Base-by-base conservation (phyloP, 1,139 yeast genomes). In the Kurtzmaniella quercitrusa region DNA sequence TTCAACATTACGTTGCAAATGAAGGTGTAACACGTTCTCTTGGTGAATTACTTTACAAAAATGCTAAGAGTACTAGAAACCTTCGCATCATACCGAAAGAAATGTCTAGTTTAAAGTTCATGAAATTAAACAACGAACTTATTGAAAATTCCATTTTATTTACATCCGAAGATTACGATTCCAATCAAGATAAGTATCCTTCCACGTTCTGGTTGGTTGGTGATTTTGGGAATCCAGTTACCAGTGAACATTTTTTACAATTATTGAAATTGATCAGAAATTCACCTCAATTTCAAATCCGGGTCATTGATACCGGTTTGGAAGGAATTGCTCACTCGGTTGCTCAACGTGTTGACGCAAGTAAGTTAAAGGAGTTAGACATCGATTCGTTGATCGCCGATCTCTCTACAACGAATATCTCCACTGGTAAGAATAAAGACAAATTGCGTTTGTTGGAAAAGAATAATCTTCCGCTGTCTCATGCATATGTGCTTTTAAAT, bases 171-270 rank as follows among this genome's bases (percentile, higher is more conserved):
- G 22, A 46, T 12, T 52, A 47, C 35, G 44, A 48, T 23, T 42
- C 49, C 41, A 38, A 53, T 17, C 46, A 45, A 19, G 45, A 33
- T 45, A 47, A 16, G 40, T 5, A 59, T 5, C 47, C 63, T 1
- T 56, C 61, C 0, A 68, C 82, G 0, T 49, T 80, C 14, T 80
- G 86, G 73, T 49, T 84, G 11, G 60, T 80, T 42, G 89, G 88
- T 12, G 78, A 81, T 52, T 69, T 81, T 42, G 61, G 66, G 14
- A 54, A 68, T 2, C 39, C 48, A 1, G 46, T 51, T 2, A 59
- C 74, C 14, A 43, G 71, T 15, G 50, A 60, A 2, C 88, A 82
- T 53, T 56, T 81, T 11, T 45, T 60, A 9, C 66, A 65, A 26
- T 35, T 66, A 3, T 51, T 71, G 36, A 49, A 47, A 5, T 52